A percentile compares a stretch with the other conserved stretches of the same genome.
These are phyloP conservation scores for Suillus hirtellus DNA, from an alignment of 768 basidiomycete species.

Conservation along the genomic window DNA sequence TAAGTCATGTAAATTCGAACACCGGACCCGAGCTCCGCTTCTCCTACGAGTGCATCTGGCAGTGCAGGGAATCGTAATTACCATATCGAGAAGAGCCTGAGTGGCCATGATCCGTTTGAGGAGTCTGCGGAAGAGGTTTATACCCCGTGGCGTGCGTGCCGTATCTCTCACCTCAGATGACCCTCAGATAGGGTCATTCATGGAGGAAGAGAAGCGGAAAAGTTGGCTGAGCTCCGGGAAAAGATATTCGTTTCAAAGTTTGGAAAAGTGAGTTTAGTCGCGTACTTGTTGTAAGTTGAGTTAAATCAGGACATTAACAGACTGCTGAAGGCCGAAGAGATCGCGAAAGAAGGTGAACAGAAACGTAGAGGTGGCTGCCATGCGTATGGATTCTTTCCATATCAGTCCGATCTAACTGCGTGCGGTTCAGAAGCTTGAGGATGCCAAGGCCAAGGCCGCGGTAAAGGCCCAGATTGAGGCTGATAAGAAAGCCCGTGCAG, in stretches of 20 bases:
- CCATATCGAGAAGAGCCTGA: constrained; percentile 79
- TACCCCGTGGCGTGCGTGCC: background rate
- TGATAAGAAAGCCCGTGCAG: too few relatives aligned
- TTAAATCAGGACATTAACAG: constrained; percentile 60
- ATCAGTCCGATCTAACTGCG: too few relatives aligned
- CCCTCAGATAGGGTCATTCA: constrained; percentile 83
- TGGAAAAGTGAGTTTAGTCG: constrained; percentile 58
- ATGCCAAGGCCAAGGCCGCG: too few relatives aligned
- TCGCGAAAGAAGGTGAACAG: too few relatives aligned
- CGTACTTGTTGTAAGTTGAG: background rate
- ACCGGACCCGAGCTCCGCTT: constrained; percentile 51
- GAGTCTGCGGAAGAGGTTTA: constrained; percentile 63
- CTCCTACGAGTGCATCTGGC: constrained; percentile 22
- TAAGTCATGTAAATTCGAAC: constrained; percentile 56
- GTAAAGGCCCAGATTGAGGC: too few relatives aligned
- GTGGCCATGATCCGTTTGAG: constrained; percentile 94
- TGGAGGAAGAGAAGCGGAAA: constrained; percentile 91
- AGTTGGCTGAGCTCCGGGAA: constrained; percentile 72
- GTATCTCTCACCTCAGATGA: constrained; percentile 4
- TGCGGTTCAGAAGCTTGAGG: too few relatives aligned
- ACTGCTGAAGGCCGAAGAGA: constrained; percentile 64
- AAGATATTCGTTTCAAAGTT: constrained; percentile 81
- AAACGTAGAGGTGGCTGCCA: too few relatives aligned
- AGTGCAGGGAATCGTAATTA: constrained; percentile 47
- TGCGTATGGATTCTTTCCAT: too few relatives aligned